phyloP scores from a whole-genome alignment of 306 rosid genomes.

The Ochetophila trinervis region DNA sequence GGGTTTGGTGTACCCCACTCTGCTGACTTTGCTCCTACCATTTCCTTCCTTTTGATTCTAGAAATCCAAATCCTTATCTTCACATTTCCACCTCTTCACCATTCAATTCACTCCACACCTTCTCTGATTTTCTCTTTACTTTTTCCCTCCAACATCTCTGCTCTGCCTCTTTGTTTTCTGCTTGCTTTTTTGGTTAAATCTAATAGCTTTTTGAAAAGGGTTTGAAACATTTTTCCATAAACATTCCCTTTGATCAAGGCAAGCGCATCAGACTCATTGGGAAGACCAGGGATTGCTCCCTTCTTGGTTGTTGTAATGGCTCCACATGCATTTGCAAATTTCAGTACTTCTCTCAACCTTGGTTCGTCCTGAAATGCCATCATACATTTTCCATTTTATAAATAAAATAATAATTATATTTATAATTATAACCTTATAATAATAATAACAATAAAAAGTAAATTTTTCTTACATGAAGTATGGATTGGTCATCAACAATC shows the following conservation, averaged over 20 bases:
- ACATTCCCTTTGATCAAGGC: constrained; percentile 40
- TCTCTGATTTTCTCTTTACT: too few relatives aligned
- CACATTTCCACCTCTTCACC: too few relatives aligned
- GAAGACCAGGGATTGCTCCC: constrained; percentile 92
- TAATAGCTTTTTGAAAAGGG: too few relatives aligned
- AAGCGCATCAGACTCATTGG: constrained; percentile 55
- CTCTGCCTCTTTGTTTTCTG: too few relatives aligned
- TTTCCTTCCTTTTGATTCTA: too few relatives aligned
- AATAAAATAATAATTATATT: neutral
- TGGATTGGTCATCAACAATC: constrained; percentile 83
- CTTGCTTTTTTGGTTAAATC: too few relatives aligned
- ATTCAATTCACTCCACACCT: too few relatives aligned
- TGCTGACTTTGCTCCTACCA: too few relatives aligned
- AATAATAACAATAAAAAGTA: neutral
- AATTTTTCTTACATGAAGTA: constrained; percentile 55
- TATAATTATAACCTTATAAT: neutral
- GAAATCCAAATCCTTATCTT: too few relatives aligned
- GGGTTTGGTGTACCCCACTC: too few relatives aligned
- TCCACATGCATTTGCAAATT: constrained; percentile 83
- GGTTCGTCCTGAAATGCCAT: constrained; percentile 56
- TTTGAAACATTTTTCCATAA: too few relatives aligned
- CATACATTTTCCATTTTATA: neutral
- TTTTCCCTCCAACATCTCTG: too few relatives aligned
- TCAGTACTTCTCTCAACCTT: constrained; percentile 54
- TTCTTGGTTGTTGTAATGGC: constrained; percentile 89